Conservation (phyloP, 306 rosid genomes). For the Lagenaria siceraria region DNA sequence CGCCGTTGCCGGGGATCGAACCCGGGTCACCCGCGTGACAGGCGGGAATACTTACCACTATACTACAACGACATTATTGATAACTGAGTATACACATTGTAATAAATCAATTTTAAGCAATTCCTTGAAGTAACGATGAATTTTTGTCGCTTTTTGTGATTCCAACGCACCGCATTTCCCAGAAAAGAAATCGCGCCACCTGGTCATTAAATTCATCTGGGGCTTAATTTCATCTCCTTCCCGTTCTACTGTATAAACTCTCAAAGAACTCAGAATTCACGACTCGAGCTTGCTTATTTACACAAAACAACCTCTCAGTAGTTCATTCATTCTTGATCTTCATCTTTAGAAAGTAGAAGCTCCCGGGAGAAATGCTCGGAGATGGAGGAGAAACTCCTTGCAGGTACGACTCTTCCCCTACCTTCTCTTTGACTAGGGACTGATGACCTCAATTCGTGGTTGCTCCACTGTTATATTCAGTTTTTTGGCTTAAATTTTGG, state of each 20-base stretch:
- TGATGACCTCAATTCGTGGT: background rate
- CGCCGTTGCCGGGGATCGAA: background rate
- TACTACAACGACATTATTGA: background rate
- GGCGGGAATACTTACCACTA: background rate
- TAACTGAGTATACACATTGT: too few species aligned
- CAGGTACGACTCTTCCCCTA: constrained; percentile 31
- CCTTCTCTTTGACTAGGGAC: background rate
- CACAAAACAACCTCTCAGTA: background rate
- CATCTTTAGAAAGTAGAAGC: background rate
- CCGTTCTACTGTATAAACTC: background rate
- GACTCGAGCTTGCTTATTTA: background rate
- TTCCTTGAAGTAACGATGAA: background rate
- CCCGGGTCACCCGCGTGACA: background rate
- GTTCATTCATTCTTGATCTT: background rate
- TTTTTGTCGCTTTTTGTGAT: background rate
- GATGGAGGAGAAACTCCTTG: constrained; percentile 59
- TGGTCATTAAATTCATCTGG: background rate
- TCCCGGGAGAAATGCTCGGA: constrained; percentile 39
- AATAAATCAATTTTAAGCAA: too few species aligned
- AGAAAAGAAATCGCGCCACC: background rate
- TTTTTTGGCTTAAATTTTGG: background rate
- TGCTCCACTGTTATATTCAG: background rate
- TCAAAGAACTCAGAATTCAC: background rate
- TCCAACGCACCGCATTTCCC: constrained; percentile 1
- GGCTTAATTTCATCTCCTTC: background rate